These are phyloP conservation scores for Camellia granthamiana DNA, from an alignment of 148 eudicot species.

Conservation along the genomic window DNA sequence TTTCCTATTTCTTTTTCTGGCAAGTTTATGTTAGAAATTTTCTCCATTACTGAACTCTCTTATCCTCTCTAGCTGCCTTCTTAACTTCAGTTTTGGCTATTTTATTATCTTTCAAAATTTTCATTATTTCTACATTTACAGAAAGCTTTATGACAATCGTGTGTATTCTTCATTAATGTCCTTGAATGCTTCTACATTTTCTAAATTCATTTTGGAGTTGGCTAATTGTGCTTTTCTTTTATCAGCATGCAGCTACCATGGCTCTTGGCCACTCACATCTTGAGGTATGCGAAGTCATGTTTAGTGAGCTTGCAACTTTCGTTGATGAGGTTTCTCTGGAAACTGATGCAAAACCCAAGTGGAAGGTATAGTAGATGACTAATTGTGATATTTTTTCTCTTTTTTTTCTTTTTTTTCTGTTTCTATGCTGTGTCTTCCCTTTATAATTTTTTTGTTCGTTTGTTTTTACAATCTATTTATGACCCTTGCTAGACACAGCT, in stretches of 20 bases:
- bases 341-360: conserved; percentile 93
- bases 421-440: too few species aligned
- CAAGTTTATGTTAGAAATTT: too few species aligned
- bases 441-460: too few species aligned
- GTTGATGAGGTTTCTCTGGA: conserved; percentile 85
- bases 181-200: neutral
- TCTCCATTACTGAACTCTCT: too few species aligned
- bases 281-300: conserved; percentile 90
- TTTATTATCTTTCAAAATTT: too few species aligned
- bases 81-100: too few species aligned
- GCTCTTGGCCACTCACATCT: conserved; percentile 98
- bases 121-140: too few species aligned
- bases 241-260: conserved; percentile 96
- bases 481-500: neutral
- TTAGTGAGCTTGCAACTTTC: conserved; percentile 86
- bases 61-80: too few species aligned
- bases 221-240: conserved; percentile 15
- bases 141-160: neutral
- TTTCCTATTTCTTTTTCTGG: too few species aligned
- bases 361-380: conserved; percentile 71
- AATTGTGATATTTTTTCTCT: neutral
- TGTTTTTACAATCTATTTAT: too few species aligned
- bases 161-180: neutral
- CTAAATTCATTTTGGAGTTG: neutral
- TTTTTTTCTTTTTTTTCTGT: neutral